Percentiles rank a stretch among this genome's conserved stretches.
Conservation (phyloP, 2,329 filamentous ascomycete species). For the Niveomyces coronatus region DNA sequence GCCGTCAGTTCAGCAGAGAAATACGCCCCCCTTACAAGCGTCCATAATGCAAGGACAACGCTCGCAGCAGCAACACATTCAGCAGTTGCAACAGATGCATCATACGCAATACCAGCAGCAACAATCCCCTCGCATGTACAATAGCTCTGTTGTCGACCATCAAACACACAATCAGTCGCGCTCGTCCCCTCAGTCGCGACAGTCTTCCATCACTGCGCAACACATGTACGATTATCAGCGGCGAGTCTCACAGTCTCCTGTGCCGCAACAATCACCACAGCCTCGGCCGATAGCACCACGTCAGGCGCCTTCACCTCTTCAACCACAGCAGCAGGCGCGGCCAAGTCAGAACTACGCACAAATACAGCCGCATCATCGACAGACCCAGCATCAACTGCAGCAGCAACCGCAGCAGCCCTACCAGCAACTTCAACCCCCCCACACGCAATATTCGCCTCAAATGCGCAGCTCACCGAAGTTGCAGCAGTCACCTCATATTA, state of each 20-base stretch:
- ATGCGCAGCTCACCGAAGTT: constrained; percentile 5
- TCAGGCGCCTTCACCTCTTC: constrained; percentile 3
- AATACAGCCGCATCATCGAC: constrained; percentile 13
- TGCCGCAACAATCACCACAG: constrained; percentile 10
- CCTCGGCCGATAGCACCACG: constrained; percentile 6
- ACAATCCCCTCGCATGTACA: constrained; percentile 12
- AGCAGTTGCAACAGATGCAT: constrained; percentile 20
- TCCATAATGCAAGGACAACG: constrained; percentile 12
- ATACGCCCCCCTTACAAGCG: constrained; percentile 17
- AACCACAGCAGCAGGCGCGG: constrained; percentile 3
- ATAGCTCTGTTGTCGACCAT: constrained; percentile 2
- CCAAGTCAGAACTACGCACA: constrained; percentile 8
- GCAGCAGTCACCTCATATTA: constrained; percentile 11
- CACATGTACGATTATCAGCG: constrained; percentile 12
- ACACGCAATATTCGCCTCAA: constrained; percentile 4
- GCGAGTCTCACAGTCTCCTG: constrained; percentile 6
- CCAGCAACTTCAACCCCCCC: constrained; percentile 9
- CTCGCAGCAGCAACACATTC: constrained; percentile 17
- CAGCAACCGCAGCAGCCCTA: constrained; percentile 12
- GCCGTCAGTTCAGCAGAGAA: constrained; percentile 8
- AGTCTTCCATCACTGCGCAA: constrained; percentile 7
- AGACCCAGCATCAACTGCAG: constrained; percentile 13
- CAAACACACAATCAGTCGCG: constrained; percentile 14
- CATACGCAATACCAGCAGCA: constrained; percentile 21
- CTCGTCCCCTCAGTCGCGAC: constrained; percentile 11